These are phyloP conservation scores for Mortierella antarctica DNA, from an alignment of 192 early-diverging fungal species.

Conservation along the genomic window DNA sequence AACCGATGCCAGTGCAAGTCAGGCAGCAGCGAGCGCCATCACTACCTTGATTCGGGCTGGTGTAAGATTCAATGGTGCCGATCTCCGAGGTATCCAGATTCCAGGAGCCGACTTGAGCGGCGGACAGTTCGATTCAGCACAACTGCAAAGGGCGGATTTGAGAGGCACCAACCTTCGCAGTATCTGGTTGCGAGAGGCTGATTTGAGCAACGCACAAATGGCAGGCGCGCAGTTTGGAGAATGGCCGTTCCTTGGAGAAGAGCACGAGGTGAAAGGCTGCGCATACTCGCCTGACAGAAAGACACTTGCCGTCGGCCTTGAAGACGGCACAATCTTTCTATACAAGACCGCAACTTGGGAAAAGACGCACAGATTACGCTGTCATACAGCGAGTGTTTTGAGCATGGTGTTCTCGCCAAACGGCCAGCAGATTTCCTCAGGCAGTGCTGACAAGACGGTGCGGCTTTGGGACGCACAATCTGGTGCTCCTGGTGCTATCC, in stretches of 20 bases:
- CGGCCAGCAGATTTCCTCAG: not conserved
- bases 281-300: not conserved
- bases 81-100: constrained; percentile 8
- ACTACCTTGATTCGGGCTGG: constrained; percentile 13
- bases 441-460: not conserved
- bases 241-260: not conserved
- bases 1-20: not conserved
- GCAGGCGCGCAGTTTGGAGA: constrained; percentile 1
- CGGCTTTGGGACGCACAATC: not conserved
- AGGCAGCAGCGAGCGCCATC: constrained; percentile 12
- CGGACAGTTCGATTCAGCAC: constrained; percentile 13
- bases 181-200: constrained; percentile 1
- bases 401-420: not conserved
- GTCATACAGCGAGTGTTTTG: not conserved
- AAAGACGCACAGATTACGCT: no score
- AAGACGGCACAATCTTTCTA: not conserved
- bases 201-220: not conserved
- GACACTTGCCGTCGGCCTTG: not conserved
- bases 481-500: not conserved
- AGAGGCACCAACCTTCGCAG: not conserved
- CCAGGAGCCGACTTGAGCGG: constrained; percentile 8
- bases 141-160: constrained; percentile 8
- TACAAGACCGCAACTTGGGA: not conserved
- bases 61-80: constrained; percentile 1
- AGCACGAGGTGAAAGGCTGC: not conserved